These are phyloP conservation scores for Triticum turgidum DNA, from an alignment of 176 grass and related monocot genomes.

Conservation along the genomic window DNA sequence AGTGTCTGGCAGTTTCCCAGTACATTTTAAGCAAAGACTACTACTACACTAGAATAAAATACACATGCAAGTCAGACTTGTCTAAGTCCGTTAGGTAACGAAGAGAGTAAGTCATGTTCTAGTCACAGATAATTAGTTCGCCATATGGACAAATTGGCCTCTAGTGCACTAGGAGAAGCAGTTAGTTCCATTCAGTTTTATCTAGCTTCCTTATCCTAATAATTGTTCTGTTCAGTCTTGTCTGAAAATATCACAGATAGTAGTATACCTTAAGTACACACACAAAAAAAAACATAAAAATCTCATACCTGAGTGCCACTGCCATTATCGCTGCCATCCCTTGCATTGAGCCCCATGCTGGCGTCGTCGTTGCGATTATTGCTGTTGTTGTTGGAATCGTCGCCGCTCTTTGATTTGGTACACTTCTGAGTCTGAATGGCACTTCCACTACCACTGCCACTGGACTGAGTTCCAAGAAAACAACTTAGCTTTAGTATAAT, in stretches of 20 bases:
- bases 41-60: not conserved
- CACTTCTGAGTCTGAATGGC: constrained; percentile 74
- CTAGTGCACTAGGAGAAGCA: not conserved
- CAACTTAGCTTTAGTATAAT: constrained; percentile 7
- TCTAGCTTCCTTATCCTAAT: not conserved
- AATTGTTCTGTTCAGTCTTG: not conserved
- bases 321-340: constrained; percentile 80
- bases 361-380: constrained; percentile 39
- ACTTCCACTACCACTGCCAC: constrained; percentile 92
- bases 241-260: not conserved
- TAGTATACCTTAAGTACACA: constrained; percentile 6
- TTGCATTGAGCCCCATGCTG: constrained; percentile 61
- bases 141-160: not conserved
- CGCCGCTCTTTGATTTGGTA: constrained; percentile 47
- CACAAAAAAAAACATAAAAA: constrained; percentile 24
- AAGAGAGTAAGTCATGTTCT: not conserved
- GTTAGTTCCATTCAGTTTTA: not conserved
- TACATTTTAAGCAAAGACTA: not conserved
- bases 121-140: not conserved
- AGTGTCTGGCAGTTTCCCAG: no score
- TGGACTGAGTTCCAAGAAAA: constrained; percentile 61
- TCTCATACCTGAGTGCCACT: constrained; percentile 77
- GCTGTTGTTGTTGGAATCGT: constrained; percentile 62
- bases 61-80: not conserved
- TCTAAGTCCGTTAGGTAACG: not conserved